Evolutionary conservation across 345 rosid genomes (phyloP).

Genomic region (Sisymbrium altissimum): DNA sequence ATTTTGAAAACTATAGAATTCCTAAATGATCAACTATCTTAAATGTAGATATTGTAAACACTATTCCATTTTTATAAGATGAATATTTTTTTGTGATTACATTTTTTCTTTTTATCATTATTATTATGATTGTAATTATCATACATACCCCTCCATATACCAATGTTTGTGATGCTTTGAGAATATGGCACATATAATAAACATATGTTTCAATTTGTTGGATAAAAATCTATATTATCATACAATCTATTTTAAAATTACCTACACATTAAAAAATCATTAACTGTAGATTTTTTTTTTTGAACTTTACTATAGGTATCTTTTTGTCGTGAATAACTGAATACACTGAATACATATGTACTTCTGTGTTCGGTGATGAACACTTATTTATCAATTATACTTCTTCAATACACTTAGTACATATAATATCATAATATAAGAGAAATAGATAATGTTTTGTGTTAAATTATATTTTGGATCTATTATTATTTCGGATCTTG

Average conservation of each 20-base stretch:
- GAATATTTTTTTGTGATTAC: neutral
- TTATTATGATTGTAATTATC: neutral
- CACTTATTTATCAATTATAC: neutral
- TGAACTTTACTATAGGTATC: neutral
- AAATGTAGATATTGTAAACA: slow-evolving; percentile 4
- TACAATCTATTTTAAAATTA: neutral
- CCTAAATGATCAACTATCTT: neutral
- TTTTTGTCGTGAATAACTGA: too few species aligned
- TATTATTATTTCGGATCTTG: too few species aligned
- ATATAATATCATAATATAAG: too few species aligned
- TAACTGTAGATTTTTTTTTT: too few species aligned
- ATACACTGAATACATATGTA: too few species aligned
- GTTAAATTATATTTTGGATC: too few species aligned
- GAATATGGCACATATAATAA: neutral
- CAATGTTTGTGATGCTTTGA: neutral
- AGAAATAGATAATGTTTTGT: too few species aligned
- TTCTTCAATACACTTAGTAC: too few species aligned
- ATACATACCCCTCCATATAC: neutral
- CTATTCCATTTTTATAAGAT: neutral
- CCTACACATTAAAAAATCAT: neutral
- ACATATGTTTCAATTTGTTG: neutral
- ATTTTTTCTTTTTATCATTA: too few species aligned
- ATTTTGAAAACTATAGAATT: slow-evolving; percentile 26
- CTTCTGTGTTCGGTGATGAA: too few species aligned
- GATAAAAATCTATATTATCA: neutral